Conservation (phyloP, 768 basidiomycete genomes). For the Boletus huronensis region DNA sequence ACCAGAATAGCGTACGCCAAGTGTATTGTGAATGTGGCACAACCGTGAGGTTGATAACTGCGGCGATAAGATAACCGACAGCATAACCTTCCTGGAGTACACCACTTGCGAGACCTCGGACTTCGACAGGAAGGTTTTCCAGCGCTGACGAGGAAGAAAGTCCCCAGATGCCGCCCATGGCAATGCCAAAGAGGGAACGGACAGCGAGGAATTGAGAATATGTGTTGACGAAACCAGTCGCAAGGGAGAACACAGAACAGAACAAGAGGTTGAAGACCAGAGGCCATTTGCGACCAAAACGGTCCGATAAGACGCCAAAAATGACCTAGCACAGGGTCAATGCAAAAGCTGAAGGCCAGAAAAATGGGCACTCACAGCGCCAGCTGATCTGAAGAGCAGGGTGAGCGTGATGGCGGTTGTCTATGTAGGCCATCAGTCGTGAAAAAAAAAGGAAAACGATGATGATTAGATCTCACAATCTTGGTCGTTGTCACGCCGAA, state of each 20-base stretch:
- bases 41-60: constrained; percentile 73
- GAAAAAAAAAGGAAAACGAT: neutral
- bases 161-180: constrained; percentile 91
- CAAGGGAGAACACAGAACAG: constrained; percentile 70
- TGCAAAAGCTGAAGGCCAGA: neutral
- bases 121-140: constrained; percentile 84
- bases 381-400: constrained; percentile 82
- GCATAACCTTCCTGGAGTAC: constrained; percentile 89
- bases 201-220: constrained; percentile 78
- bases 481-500: constrained; percentile 41
- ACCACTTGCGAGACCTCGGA: constrained; percentile 82
- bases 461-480: constrained; percentile 37
- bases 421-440: constrained; percentile 21
- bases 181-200: constrained; percentile 79
- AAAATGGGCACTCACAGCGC: constrained; percentile 45
- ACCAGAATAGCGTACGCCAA: constrained; percentile 86
- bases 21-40: constrained; percentile 34
- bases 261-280: constrained; percentile 72
- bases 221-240: constrained; percentile 74
- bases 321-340: constrained; percentile 39
- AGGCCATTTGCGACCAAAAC: constrained; percentile 94
- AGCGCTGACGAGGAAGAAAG: constrained; percentile 77
- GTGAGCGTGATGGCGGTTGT: constrained; percentile 89
- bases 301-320: constrained; percentile 83
- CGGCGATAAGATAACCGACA: constrained; percentile 79